Evolutionary conservation across 192 early-diverging fungal genomes (phyloP).

Genomic region (Linnemannia zychae): DNA sequence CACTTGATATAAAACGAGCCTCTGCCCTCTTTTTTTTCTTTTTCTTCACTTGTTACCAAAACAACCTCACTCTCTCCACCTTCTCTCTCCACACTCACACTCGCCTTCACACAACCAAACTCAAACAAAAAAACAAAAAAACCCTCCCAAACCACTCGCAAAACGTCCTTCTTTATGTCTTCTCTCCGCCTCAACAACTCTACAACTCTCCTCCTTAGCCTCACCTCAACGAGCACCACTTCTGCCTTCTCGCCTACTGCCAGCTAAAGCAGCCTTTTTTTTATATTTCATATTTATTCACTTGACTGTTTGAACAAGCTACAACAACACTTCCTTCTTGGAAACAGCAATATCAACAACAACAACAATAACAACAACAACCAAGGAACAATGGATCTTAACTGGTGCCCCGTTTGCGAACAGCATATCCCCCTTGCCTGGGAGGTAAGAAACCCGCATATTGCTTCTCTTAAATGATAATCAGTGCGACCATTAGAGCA

Average conservation of each 20-base stretch:
- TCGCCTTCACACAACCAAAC: not conserved
- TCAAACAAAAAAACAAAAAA: not conserved
- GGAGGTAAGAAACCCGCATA: constrained; percentile 51
- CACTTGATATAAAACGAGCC: too few relatives aligned
- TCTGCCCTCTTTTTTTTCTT: not conserved
- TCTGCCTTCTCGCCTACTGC: not conserved
- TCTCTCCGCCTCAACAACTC: constrained; percentile 10
- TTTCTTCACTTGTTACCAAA: constrained; percentile 14
- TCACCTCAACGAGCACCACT: constrained; percentile 18
- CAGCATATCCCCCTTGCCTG: constrained; percentile 56
- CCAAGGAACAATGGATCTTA: constrained; percentile 47
- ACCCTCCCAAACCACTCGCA: not conserved
- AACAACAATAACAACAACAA: not conserved
- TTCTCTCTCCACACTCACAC: constrained; percentile 4
- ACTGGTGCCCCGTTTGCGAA: constrained; percentile 60
- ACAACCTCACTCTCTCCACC: not conserved
- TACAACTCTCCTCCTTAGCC: constrained; percentile 14
- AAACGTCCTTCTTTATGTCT: not conserved
- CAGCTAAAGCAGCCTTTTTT: constrained; percentile 25
- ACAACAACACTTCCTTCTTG: not conserved
- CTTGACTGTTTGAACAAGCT: not conserved
- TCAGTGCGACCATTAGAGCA: not conserved
- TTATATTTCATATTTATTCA: not conserved
- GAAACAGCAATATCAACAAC: not conserved
- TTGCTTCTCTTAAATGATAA: not conserved